Conservation (phyloP, 139 green algal species). For the Pleodorina starrii region DNA sequence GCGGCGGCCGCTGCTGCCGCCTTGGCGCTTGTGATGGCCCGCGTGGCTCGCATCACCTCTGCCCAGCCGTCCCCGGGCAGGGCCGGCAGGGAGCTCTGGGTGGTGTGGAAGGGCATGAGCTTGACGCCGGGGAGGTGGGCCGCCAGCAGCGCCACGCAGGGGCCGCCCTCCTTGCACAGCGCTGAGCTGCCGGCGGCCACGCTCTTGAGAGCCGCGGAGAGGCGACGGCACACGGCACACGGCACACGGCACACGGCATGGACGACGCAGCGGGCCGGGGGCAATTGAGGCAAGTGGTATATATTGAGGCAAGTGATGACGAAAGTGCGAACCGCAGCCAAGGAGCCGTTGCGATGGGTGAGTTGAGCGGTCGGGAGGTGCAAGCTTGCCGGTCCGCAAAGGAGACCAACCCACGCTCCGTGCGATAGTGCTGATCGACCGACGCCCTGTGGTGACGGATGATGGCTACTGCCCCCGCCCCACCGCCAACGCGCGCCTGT, state of each 20-base stretch:
- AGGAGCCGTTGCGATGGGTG: too few species aligned
- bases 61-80: neutral
- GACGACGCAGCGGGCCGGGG: neutral
- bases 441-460: too few species aligned
- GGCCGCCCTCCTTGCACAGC: neutral
- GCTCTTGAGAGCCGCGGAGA: neutral
- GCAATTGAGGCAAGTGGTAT: neutral
- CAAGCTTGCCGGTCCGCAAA: too few species aligned
- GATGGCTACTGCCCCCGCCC: too few species aligned
- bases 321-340: too few species aligned
- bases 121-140: conserved; percentile 28
- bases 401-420: too few species aligned
- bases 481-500: too few species aligned
- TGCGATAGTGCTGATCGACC: too few species aligned
- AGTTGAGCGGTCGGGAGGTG: too few species aligned
- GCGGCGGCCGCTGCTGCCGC: neutral
- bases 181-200: neutral
- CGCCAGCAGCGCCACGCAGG: conserved; percentile 5
- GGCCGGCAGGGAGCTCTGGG: neutral
- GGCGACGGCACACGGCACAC: neutral
- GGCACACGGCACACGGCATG: neutral
- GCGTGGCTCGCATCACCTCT: conserved; percentile 3
- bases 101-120: conserved; percentile 17
- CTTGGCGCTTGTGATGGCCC: neutral
- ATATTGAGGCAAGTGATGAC: too few species aligned